Evolutionary conservation across 768 basidiomycete species (phyloP).

Genomic region (Epithele typhae): DNA sequence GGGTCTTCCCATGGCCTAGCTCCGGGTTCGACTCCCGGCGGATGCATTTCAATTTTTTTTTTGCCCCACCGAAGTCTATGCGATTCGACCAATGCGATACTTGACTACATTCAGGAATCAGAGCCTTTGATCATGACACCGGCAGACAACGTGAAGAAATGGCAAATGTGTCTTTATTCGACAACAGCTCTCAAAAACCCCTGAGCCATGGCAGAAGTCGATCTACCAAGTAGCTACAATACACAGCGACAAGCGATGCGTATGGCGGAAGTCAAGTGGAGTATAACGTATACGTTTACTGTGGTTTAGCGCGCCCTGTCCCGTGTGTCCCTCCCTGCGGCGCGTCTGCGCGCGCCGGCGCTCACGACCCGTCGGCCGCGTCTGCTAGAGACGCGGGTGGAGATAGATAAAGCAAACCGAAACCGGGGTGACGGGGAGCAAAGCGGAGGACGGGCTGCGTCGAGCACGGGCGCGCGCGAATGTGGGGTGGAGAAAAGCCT

Average conservation of each 20-base stretch:
- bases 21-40: slow-evolving; percentile 59
- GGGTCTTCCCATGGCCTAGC: slow-evolving; percentile 78
- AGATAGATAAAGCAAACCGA: background rate
- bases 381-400: background rate
- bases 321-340: slow-evolving; percentile 3
- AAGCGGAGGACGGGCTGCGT: slow-evolving; percentile 9
- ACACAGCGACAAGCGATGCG: too few relatives aligned
- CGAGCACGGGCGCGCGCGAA: slow-evolving; percentile 10
- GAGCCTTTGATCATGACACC: too few relatives aligned
- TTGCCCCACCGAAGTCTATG: too few relatives aligned
- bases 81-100: too few relatives aligned
- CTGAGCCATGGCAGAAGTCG: slow-evolving; percentile 5
- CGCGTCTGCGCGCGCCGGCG: slow-evolving; percentile 8
- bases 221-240: slow-evolving; percentile 11
- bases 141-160: too few relatives aligned
- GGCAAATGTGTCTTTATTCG: too few relatives aligned
- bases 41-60: slow-evolving; percentile 31
- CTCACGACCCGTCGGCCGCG: slow-evolving; percentile 7
- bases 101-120: too few relatives aligned
- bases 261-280: too few relatives aligned
- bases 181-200: background rate
- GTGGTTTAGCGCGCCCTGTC: background rate
- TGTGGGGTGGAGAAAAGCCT: background rate
- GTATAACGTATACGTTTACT: slow-evolving; percentile 1
- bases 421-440: background rate